A percentile compares a stretch with the other conserved stretches of the same genome.
Evolutionary conservation across 352 stramenopile genomes (phyloP).

Genomic region (Pythium monospermum): DNA sequence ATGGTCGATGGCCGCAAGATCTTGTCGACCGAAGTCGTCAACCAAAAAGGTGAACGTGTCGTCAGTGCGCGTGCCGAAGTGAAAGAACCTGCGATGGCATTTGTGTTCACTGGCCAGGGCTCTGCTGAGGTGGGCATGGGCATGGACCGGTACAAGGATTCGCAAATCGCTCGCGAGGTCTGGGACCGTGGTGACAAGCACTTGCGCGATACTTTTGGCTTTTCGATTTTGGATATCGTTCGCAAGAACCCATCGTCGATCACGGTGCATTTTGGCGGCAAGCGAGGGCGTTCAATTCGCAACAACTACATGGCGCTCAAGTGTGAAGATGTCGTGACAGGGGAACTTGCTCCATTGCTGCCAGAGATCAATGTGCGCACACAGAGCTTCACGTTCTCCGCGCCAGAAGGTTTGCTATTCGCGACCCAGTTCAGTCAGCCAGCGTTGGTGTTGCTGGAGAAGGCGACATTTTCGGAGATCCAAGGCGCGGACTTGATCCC

Average conservation of each 20-base stretch:
- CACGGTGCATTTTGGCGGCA: constrained; percentile 85
- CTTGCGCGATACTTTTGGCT: constrained; percentile 71
- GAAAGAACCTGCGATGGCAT: constrained; percentile 64
- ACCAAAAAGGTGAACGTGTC: constrained; percentile 63
- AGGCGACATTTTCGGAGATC: constrained; percentile 83
- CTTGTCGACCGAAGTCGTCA: constrained; percentile 72
- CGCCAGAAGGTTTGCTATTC: constrained; percentile 72
- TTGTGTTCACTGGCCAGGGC: constrained; percentile 86
- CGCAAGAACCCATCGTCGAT: constrained; percentile 79
- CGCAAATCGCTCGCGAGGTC: constrained; percentile 56
- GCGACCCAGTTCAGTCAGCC: constrained; percentile 85
- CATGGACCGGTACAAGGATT: constrained; percentile 85
- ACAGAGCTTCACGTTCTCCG: constrained; percentile 81
- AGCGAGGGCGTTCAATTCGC: constrained; percentile 70
- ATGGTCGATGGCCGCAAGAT: constrained; percentile 61
- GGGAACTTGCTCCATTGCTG: constrained; percentile 52
- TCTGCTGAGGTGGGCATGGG: constrained; percentile 82
- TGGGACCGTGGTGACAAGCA: constrained; percentile 80
- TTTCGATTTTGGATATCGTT: constrained; percentile 88
- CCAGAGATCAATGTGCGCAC: constrained; percentile 78
- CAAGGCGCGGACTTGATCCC: constrained; percentile 63
- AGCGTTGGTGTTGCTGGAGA: constrained; percentile 77
- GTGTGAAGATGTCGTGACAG: constrained; percentile 53
- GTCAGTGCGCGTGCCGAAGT: constrained; percentile 63
- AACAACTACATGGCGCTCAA: constrained; percentile 83